Evolutionary conservation across 306 rosid genomes (phyloP).

Genomic region (Rosa multiflora): DNA sequence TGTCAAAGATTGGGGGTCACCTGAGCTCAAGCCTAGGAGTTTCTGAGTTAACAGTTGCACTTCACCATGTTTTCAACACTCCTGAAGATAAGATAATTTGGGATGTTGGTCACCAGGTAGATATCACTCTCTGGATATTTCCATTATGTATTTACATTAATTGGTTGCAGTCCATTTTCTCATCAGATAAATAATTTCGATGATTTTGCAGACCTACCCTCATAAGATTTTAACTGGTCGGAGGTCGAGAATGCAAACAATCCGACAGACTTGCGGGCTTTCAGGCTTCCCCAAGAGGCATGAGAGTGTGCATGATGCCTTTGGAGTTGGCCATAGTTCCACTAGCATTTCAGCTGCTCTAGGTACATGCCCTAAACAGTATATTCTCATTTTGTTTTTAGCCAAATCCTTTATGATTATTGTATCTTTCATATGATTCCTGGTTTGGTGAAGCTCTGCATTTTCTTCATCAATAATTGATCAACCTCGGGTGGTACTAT

Average conservation of each 20-base stretch:
- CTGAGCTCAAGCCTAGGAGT: no score
- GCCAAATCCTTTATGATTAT: background rate
- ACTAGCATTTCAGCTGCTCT: no score
- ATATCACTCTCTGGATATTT: no score
- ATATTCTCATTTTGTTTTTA: background rate
- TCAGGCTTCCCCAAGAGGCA: conserved; percentile 73
- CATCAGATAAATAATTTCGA: background rate
- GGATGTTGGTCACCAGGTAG: conserved; percentile 80
- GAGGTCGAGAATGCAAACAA: conserved; percentile 62
- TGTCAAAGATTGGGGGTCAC: no score
- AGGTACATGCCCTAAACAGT: no score
- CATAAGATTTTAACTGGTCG: conserved; percentile 75
- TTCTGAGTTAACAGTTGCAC: no score
- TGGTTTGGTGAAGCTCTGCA: no score
- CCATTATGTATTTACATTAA: no score
- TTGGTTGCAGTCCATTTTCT: background rate
- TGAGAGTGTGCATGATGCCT: conserved; percentile 62
- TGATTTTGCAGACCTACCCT: conserved; percentile 46
- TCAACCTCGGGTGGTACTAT: no score
- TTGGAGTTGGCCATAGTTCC: conserved; percentile 55
- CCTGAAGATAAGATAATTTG: conserved; percentile 69
- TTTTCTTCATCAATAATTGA: no score
- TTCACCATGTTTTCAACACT: conserved; percentile 49
- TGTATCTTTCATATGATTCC: no score
- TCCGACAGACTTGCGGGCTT: conserved; percentile 58